Evolutionary conservation across 2,329 filamentous ascomycete species (phyloP), one percentile per base, ranked within the genome.

Genomic region (Cercospora sesami): DNA sequence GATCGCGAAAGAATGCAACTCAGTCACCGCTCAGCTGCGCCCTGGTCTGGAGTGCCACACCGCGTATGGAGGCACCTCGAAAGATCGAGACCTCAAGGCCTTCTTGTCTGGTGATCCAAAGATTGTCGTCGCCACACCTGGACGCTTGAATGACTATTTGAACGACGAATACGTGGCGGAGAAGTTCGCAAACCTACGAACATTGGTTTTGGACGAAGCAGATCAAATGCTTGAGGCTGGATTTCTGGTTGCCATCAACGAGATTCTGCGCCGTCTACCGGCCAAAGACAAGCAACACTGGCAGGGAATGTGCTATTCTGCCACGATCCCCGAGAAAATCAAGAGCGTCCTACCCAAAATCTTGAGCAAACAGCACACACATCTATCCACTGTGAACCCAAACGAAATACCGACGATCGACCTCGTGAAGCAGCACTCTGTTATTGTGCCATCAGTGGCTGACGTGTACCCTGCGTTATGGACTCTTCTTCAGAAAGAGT

Each of bases 71-170:
- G 90, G 18, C 80, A 85, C 98, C 1, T 84, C 85, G 69, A 91
- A 89, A 78, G 94, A 94, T 3, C 97, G 93, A 70, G 94, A 98
- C 74, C 82, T 98, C 65, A 80, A 79, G 7, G 83, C 85, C 73
- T 93, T 94, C 60, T 87, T 89, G 72, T 80, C 81, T 2, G 81
- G 92, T 72, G 93, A 93, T 39, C 97, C 94, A 79, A 91, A 97
- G 79, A 84, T 98, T 42, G 84, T 98, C 6, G 89, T 98, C 70
- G 94, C 89, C 4, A 95, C 94, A 10, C 94, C 94, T 5, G 95
- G 95, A 65, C 90, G 95, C 59, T 85, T 98, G 2, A 84, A 90
- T 51, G 92, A 97, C 75, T 92, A 97, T 76, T 92, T 98, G 12
- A 85, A 85, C 1, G 92, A 96, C 74, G 82, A 82, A 28, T 77